Percentiles rank a stretch among this genome's conserved stretches.
Evolutionary conservation across 345 rosid species (phyloP).

Genomic region (Citrus maxima): DNA sequence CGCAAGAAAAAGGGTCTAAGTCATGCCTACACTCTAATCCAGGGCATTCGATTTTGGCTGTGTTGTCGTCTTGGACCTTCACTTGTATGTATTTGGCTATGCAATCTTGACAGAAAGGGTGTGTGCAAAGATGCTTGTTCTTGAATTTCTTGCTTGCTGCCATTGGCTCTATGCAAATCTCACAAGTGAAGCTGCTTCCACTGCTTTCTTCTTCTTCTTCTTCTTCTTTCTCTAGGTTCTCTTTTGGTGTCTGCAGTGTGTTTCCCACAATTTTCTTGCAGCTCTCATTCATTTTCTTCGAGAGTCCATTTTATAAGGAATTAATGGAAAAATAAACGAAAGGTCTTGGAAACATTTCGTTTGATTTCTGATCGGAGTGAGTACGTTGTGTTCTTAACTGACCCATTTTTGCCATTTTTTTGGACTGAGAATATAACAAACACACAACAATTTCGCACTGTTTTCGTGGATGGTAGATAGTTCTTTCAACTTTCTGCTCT

Average conservation of each 20-base stretch:
- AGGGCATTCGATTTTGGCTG: slow-evolving; percentile 23
- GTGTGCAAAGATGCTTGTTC: slow-evolving; percentile 18
- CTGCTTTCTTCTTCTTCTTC: not conserved
- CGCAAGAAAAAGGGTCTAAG: slow-evolving; percentile 27
- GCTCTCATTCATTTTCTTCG: too few species aligned
- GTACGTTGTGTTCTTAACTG: too few species aligned
- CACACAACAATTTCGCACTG: too few species aligned
- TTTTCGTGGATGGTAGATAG: too few species aligned
- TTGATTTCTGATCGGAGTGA: too few species aligned
- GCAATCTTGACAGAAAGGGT: slow-evolving; percentile 32
- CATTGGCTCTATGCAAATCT: slow-evolving; percentile 28
- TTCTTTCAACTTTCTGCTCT: too few species aligned
- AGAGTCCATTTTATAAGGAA: too few species aligned
- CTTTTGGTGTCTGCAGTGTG: not conserved
- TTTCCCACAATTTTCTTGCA: not conserved
- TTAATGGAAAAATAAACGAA: too few species aligned
- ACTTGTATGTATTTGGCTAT: slow-evolving; percentile 23
- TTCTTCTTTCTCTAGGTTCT: too few species aligned
- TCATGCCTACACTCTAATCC: slow-evolving; percentile 20
- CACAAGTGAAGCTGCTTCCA: slow-evolving; percentile 22
- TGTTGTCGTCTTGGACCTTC: slow-evolving; percentile 18
- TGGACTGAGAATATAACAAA: too few species aligned
- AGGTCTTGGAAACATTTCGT: too few species aligned
- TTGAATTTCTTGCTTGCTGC: slow-evolving; percentile 20
- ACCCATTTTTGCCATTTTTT: too few species aligned